These are phyloP conservation scores for Guillardia theta DNA, from an alignment of 78 protist genomes.

Conservation along the genomic window DNA sequence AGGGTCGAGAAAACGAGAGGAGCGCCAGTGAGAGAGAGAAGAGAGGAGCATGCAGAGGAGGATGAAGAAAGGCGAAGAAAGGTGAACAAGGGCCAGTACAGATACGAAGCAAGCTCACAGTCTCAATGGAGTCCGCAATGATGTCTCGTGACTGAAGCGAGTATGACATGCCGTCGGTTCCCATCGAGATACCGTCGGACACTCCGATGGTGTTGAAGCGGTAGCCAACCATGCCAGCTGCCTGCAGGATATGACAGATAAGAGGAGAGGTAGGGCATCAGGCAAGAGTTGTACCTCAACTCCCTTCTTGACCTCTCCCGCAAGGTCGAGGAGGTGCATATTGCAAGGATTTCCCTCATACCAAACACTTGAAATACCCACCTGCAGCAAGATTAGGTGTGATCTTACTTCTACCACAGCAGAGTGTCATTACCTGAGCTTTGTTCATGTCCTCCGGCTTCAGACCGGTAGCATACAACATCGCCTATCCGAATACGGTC, in stretches of 20 bases:
- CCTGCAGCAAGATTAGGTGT: conserved; percentile 44
- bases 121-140: conserved; percentile 75
- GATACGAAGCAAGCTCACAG: too few relatives aligned
- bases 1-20: background rate
- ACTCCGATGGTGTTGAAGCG: conserved; percentile 83
- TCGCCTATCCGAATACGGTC: conserved; percentile 46
- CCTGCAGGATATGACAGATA: background rate
- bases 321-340: conserved; percentile 67
- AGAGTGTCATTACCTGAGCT: conserved; percentile 31
- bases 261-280: background rate
- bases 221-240: conserved; percentile 63
- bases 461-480: conserved; percentile 72
- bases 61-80: background rate
- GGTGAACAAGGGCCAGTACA: background rate
- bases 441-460: conserved; percentile 55
- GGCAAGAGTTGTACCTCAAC: background rate
- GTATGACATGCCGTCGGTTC: conserved; percentile 72
- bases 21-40: background rate
- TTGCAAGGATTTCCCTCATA: conserved; percentile 77
- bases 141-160: conserved; percentile 58
- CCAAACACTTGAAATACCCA: conserved; percentile 78
- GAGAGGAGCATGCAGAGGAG: background rate
- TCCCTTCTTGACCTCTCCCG: conserved; percentile 33
- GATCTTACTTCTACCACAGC: background rate
- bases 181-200: conserved; percentile 75